Evolutionary conservation across 1,284 basidiomycete genomes (phyloP), one percentile per base, ranked within the genome.

Genomic region (Rhodotorula sp.): DNA sequence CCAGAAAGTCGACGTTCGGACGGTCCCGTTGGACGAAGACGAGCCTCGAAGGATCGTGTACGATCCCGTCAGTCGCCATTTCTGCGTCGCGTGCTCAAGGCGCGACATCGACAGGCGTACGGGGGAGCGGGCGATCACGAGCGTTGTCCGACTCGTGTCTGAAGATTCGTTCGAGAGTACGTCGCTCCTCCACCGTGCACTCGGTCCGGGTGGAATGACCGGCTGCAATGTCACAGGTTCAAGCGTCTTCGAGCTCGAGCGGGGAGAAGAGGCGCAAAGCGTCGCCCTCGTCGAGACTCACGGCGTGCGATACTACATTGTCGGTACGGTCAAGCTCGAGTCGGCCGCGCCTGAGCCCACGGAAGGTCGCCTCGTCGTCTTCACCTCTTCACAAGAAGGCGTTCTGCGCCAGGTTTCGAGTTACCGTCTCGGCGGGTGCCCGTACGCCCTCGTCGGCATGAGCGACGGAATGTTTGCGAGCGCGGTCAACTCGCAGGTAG

Each of bases 21-120:
- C 79, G 15, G 68, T 80, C 48, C 73, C 76, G 11, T 76, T 81
- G 27, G 80, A 79, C 19, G 75, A 77, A 17, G 74, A 80, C 51
- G 79, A 81, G 56, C 80, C 81, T 1, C 67, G 78, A 5, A 72
- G 77, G n/a, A 77, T 81, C 54, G 71, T 77, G 10, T 67, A 77
- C 48, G 76, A 78, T 47, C 10, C 59, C 2, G 36, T 52, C 44
- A 46, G 64, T 24, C 24, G 47, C 9, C 34, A 58, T 5, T 76
- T 75, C 39, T 76, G 62, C 0, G 71, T 78, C 9, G 59, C 70
- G 0, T 78, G 76, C 60, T 54, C 76, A 27, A 56, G 70, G 58
- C 56, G 75, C 29, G 71, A 72, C 27, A 61, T 77, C 20, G 72
- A 78, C 53, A 66, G 75, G 2, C n/a, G 20, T 32, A 73, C 51